These are phyloP conservation scores for Xylaria palmicola DNA, from an alignment of 495 filamentous ascomycete species.

Conservation along the genomic window DNA sequence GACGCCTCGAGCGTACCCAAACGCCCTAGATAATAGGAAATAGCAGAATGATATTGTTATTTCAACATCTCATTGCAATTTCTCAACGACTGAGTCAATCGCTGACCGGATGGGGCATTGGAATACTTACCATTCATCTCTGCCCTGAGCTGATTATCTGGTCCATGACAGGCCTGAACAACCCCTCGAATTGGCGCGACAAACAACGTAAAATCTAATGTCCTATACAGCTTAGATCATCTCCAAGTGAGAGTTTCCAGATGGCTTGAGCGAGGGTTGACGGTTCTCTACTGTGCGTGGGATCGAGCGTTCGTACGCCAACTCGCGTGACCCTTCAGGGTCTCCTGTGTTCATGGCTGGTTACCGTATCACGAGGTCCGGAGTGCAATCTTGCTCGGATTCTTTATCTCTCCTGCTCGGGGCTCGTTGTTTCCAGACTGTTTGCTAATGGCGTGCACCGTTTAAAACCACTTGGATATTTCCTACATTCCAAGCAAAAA, in stretches of 20 bases:
- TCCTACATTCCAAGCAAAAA: too few species aligned
- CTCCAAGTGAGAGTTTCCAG: too few species aligned
- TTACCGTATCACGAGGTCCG: not conserved
- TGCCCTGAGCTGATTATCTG: not conserved
- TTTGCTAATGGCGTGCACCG: not conserved
- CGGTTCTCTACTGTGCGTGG: not conserved
- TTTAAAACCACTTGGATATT: too few species aligned
- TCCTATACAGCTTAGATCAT: too few species aligned
- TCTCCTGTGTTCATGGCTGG: not conserved
- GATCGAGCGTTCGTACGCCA: not conserved
- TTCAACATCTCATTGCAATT: not conserved
- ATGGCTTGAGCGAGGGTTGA: not conserved
- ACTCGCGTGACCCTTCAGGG: not conserved
- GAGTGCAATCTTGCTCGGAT: not conserved
- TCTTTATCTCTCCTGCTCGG: not conserved
- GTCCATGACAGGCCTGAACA: not conserved
- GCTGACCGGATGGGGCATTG: too few species aligned
- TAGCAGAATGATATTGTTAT: not conserved
- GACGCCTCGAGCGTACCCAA: too few species aligned
- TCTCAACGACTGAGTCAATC: too few species aligned
- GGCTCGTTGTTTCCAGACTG: too few species aligned
- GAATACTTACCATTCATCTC: not conserved
- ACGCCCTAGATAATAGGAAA: too few species aligned
- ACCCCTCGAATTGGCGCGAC: too few species aligned
- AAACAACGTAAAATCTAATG: too few species aligned